Percentiles rank a stretch among this genome's conserved stretches.
Evolutionary conservation across 192 early-diverging fungal genomes (phyloP).

Genomic region (Umbelopsis ramanniana): DNA sequence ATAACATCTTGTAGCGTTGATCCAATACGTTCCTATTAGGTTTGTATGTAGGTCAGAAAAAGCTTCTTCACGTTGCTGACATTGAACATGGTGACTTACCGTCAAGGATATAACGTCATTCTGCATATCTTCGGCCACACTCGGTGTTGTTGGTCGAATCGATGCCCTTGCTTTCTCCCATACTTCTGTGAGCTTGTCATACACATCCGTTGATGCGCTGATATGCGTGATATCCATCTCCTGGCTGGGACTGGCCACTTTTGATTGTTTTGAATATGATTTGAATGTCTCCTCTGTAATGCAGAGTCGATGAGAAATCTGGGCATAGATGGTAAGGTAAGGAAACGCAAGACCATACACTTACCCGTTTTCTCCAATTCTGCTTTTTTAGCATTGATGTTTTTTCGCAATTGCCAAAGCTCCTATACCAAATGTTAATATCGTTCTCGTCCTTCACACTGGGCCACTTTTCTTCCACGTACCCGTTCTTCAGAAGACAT

Average conservation of each 20-base stretch:
- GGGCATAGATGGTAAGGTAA: neutral
- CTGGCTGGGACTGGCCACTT: neutral
- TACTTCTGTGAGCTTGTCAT: neutral
- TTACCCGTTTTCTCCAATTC: constrained; percentile 10
- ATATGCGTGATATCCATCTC: neutral
- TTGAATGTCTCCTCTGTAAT: neutral
- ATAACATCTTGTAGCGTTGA: constrained; percentile 11
- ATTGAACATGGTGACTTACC: neutral
- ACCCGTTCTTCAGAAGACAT: constrained; percentile 11
- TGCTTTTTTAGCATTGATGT: neutral
- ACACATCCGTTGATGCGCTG: constrained; percentile 1
- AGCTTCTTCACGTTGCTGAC: too few species aligned
- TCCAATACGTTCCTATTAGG: neutral
- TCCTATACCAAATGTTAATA: neutral
- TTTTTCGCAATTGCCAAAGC: neutral
- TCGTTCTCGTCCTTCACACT: neutral
- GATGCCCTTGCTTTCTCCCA: constrained; percentile 1
- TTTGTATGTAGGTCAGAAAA: neutral
- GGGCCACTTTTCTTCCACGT: neutral
- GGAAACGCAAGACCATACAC: neutral
- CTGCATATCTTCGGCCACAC: neutral
- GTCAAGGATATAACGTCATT: neutral
- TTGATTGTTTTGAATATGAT: neutral
- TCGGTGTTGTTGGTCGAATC: neutral
- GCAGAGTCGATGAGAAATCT: neutral